Evolutionary conservation across 257 asterid genomes (phyloP), one percentile per base, ranked within the genome.

Genomic region (Asclepias syriaca): DNA sequence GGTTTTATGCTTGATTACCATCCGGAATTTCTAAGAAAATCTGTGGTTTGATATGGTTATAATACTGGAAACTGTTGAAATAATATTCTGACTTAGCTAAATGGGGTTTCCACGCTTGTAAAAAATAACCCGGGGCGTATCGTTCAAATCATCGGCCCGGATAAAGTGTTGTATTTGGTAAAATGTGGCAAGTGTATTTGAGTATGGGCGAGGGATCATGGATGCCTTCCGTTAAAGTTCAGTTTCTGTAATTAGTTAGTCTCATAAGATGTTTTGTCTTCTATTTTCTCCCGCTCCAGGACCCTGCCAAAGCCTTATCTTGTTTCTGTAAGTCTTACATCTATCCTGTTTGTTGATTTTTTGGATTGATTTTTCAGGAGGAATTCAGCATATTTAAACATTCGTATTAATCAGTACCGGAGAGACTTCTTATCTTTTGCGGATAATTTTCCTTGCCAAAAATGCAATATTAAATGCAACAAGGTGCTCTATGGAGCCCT

Each of bases 281-380:
- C 18, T 16, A 34, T 29, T 22, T 68, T 22, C 27, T 49, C 15
- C 18, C 7, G 12, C 24, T 39, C 39, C 39, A 22, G 64, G 37
- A 4, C 29, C 45, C 48, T 8, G 12, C 59, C 2, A 6, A 8
- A 68, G 45, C 1, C 19, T 2, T 6, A 34, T 13, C 69, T 71
- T 40, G 29, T 43, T 24, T 67, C 13, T 5, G 46, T n/a, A 57
- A 37, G 15, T 15, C 68, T 64, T 24, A 64, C 15, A 16, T 64
- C 50, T 57, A 37, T 24, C 45, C 27, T 71, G 67, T 45, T 39
- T 16, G 12, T 50, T 32, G 8, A 56, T 50, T 60, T 63, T 69
- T 70, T 56, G 59, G 55, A 67, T 51, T 56, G 21, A 71, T 56
- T 70, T 77, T 76, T 46, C 85, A 91, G 97, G 88, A 78, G 61